Conservation (phyloP, 2,329 filamentous ascomycete genomes). For the Ophiocordyceps sinensis region DNA sequence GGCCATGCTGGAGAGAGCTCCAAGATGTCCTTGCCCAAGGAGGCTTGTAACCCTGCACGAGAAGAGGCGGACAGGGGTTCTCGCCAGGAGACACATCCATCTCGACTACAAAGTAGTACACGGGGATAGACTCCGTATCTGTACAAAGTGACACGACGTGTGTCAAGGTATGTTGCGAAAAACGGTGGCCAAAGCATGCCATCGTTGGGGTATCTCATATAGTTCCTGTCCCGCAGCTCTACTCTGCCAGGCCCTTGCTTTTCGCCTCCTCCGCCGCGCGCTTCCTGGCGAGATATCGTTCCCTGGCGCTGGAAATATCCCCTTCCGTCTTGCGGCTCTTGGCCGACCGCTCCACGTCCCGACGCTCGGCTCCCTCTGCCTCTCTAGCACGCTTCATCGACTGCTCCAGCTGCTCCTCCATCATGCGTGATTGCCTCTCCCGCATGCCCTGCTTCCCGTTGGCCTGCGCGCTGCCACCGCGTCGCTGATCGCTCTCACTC, state of each 20-base stretch:
- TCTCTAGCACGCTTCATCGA: slow-evolving; percentile 58
- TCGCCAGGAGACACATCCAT: no score
- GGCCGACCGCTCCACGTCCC: slow-evolving; percentile 45
- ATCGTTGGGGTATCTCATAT: not conserved
- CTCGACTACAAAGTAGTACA: no score
- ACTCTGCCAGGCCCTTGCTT: slow-evolving; percentile 26
- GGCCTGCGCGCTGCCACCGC: slow-evolving; percentile 24
- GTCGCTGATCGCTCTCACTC: slow-evolving; percentile 16
- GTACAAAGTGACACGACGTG: not conserved
- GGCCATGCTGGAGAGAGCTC: no score
- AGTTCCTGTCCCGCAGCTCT: slow-evolving; percentile 3
- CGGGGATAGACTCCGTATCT: not conserved
- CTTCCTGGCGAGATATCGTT: slow-evolving; percentile 68
- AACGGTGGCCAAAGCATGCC: not conserved
- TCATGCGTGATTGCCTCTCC: slow-evolving; percentile 64
- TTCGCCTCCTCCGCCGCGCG: slow-evolving; percentile 57
- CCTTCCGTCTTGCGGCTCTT: slow-evolving; percentile 68
- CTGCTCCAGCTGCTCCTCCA: slow-evolving; percentile 63
- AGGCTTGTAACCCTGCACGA: no score
- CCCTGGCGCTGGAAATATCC: slow-evolving; percentile 65
- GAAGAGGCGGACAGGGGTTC: no score
- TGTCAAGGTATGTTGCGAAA: not conserved
- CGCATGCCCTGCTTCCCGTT: slow-evolving; percentile 52
- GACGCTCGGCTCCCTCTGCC: slow-evolving; percentile 50
- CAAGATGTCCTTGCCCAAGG: no score